Evolutionary conservation across 2,329 filamentous ascomycete species (phyloP).

Genomic region (Talaromyces verruculosus): DNA sequence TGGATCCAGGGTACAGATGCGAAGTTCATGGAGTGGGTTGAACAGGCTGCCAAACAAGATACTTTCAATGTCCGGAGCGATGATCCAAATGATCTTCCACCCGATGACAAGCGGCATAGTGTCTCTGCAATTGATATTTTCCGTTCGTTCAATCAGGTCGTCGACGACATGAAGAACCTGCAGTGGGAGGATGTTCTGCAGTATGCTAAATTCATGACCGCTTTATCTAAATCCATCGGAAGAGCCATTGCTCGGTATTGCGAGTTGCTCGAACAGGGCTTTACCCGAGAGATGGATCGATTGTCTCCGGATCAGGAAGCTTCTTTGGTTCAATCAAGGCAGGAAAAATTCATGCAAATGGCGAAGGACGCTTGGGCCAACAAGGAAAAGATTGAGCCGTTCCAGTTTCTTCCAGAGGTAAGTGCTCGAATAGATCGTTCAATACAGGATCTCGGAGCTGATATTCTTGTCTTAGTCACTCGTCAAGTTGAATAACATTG

Average conservation of each 20-base stretch:
- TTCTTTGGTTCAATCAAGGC: slow-evolving; percentile 72
- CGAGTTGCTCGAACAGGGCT: slow-evolving; percentile 81
- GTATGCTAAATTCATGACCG: slow-evolving; percentile 96
- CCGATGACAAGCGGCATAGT: slow-evolving; percentile 85
- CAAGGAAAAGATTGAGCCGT: slow-evolving; percentile 91
- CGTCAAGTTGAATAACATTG: slow-evolving; percentile 96
- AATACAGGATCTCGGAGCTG: background rate
- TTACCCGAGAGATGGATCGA: slow-evolving; percentile 89
- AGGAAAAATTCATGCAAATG: slow-evolving; percentile 89
- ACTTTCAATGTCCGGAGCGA: slow-evolving; percentile 73
- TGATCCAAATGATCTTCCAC: slow-evolving; percentile 61
- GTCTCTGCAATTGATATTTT: slow-evolving; percentile 92
- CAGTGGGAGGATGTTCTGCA: slow-evolving; percentile 93
- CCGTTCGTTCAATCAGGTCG: slow-evolving; percentile 85
- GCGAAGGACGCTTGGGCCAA: slow-evolving; percentile 91
- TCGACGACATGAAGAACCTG: slow-evolving; percentile 80
- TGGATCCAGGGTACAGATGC: slow-evolving; percentile 83
- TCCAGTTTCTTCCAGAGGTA: slow-evolving; percentile 93
- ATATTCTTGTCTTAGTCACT: slow-evolving; percentile 66
- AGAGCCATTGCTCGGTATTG: slow-evolving; percentile 84
- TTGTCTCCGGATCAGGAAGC: slow-evolving; percentile 84
- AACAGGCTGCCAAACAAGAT: slow-evolving; percentile 88
- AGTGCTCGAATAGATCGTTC: slow-evolving; percentile 29
- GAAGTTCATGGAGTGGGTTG: slow-evolving; percentile 79
- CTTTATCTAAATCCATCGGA: slow-evolving; percentile 80